These are phyloP conservation scores for Rhododendron vialii DNA, from an alignment of 148 eudicot species.

Conservation along the genomic window DNA sequence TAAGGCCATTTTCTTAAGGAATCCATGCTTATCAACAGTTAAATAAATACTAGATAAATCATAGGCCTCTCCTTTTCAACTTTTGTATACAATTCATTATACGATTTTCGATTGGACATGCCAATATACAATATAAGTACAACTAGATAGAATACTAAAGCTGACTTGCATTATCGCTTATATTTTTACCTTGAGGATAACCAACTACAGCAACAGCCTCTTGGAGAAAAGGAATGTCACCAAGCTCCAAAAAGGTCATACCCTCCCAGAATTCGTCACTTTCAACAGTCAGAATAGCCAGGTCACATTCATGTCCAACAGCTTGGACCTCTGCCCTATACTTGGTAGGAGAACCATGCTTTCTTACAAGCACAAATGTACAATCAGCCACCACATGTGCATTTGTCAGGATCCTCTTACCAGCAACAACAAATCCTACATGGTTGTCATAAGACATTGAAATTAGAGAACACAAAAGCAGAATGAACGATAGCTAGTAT, in stretches of 20 bases:
- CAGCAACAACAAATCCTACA: slow-evolving; percentile 83
- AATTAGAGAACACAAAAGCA: background rate
- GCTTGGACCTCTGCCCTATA: slow-evolving; percentile 89
- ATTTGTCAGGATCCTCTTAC: slow-evolving; percentile 86
- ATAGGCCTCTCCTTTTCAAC: background rate
- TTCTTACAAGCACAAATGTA: slow-evolving; percentile 90
- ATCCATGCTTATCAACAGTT: background rate
- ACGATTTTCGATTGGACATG: background rate
- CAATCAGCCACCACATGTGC: slow-evolving; percentile 98
- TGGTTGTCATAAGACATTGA: background rate
- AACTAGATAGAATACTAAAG: background rate
- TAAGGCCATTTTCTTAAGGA: background rate
- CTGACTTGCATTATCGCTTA: background rate
- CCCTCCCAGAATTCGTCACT: slow-evolving; percentile 97
- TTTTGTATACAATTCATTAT: background rate
- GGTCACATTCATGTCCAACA: slow-evolving; percentile 96
- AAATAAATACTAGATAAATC: background rate
- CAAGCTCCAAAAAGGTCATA: slow-evolving; percentile 72
- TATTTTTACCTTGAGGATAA: slow-evolving; percentile 81
- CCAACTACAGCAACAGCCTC: slow-evolving; percentile 98
- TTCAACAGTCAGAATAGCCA: slow-evolving; percentile 77
- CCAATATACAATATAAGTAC: background rate
- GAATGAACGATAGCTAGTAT: background rate
- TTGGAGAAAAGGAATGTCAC: slow-evolving; percentile 84
- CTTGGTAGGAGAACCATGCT: slow-evolving; percentile 92